Evolutionary conservation across 108 stramenopile genomes (phyloP).

Genomic region (Mayamaea pseudoterrestris): DNA sequence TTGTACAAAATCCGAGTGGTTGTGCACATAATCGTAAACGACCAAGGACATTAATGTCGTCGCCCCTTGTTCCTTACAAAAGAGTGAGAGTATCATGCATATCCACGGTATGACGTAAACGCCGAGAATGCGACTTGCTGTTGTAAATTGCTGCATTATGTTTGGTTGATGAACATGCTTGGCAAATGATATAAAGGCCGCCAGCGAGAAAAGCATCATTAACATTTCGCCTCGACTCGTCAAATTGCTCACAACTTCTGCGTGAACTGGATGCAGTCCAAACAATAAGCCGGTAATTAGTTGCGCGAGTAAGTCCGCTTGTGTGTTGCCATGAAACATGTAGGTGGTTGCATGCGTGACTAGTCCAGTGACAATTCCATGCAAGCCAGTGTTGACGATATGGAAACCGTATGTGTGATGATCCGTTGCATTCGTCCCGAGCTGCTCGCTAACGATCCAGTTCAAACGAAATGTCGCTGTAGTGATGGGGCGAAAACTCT

Average conservation of each 20-base stretch:
- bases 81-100: slow-evolving; percentile 31
- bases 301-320: slow-evolving; percentile 11
- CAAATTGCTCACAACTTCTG: slow-evolving; percentile 44
- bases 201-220: slow-evolving; percentile 30
- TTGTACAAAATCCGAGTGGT: slow-evolving; percentile 19
- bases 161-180: slow-evolving; percentile 1
- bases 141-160: background rate
- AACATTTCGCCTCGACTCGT: slow-evolving; percentile 47
- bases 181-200: slow-evolving; percentile 32
- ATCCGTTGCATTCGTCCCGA: background rate
- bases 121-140: slow-evolving; percentile 5
- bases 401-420: slow-evolving; percentile 16
- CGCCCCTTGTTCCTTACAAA: slow-evolving; percentile 45
- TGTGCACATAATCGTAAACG: slow-evolving; percentile 28
- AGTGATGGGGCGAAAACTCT: slow-evolving; percentile 42
- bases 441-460: slow-evolving; percentile 9
- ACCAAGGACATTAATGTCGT: slow-evolving; percentile 33
- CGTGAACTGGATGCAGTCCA: slow-evolving; percentile 43
- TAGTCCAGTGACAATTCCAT: slow-evolving; percentile 29
- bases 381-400: slow-evolving; percentile 32
- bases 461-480: slow-evolving; percentile 34
- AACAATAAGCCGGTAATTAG: slow-evolving; percentile 30
- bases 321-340: slow-evolving; percentile 1
- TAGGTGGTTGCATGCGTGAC: slow-evolving; percentile 25
- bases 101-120: slow-evolving; percentile 37